phyloP scores from a whole-genome alignment of 2,329 filamentous ascomycete species.

The Furcasterigmium furcatum region DNA sequence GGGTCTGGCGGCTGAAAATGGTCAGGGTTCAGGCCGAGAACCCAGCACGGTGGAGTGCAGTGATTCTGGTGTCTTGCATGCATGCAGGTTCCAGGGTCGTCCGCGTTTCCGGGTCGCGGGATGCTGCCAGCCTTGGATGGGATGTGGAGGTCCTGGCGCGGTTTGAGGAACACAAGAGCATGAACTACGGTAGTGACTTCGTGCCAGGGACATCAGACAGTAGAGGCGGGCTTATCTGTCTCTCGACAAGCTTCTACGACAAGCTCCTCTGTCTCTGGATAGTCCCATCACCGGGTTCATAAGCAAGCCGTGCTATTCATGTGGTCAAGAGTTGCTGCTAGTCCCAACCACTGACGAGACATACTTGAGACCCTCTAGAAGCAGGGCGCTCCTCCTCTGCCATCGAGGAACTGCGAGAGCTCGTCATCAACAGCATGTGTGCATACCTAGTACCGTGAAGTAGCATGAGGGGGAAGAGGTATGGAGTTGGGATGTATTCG shows the following conservation, averaged over 20 bases:
- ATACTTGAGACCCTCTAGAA: too few species aligned
- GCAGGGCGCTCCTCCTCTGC: too few species aligned
- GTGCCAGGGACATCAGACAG: conserved; percentile 31
- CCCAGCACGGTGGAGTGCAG: conserved; percentile 15
- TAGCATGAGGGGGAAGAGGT: too few species aligned
- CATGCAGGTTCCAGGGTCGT: conserved; percentile 77
- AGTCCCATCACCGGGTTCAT: conserved; percentile 11
- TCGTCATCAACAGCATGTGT: too few species aligned
- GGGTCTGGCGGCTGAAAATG: conserved; percentile 82
- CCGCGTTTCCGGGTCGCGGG: conserved; percentile 31
- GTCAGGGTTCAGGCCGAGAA: not conserved
- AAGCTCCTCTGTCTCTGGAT: conserved; percentile 66
- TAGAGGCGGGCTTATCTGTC: conserved; percentile 35
- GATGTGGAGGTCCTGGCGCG: conserved; percentile 61
- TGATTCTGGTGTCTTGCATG: conserved; percentile 89
- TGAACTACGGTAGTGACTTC: conserved; percentile 89
- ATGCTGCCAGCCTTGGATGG: conserved; percentile 34
- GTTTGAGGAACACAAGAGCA: conserved; percentile 86
- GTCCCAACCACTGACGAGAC: too few species aligned
- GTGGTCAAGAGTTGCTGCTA: not conserved
- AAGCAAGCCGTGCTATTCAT: too few species aligned
- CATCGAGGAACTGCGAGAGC: too few species aligned
- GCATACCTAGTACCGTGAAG: too few species aligned
- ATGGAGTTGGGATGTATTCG: too few species aligned
- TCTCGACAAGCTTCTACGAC: conserved; percentile 79